phyloP scores from a whole-genome alignment of 1,139 yeast genomes.

The Suhomyces atakaporum region DNA sequence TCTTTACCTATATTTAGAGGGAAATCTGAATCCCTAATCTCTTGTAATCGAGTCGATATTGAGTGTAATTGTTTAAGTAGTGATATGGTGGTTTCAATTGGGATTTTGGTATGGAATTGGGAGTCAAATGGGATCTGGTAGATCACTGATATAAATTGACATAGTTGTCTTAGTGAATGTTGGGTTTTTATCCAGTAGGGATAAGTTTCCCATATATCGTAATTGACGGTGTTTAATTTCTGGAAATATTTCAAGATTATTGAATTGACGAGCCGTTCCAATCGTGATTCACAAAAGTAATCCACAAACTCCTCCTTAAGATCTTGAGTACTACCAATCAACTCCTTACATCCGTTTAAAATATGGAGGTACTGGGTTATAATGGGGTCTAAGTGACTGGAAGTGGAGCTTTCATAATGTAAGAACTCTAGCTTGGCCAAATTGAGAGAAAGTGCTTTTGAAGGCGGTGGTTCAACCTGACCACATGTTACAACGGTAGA shows the following conservation, averaged over 20 bases:
- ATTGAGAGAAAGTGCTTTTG: slow-evolving; percentile 5
- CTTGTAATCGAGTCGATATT: not conserved
- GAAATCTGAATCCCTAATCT: not conserved
- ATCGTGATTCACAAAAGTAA: slow-evolving; percentile 3
- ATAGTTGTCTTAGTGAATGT: not conserved
- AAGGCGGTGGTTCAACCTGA: not conserved
- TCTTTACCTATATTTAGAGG: not conserved
- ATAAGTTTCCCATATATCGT: not conserved
- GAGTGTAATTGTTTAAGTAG: slow-evolving; percentile 1
- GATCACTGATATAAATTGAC: slow-evolving; percentile 1
- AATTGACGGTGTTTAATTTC: not conserved
- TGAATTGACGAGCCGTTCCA: slow-evolving; percentile 2
- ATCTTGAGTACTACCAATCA: not conserved
- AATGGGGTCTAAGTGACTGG: not conserved
- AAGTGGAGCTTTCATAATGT: slow-evolving; percentile 7
- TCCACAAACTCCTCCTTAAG: not conserved
- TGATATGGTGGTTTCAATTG: slow-evolving; percentile 2
- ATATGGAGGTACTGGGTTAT: not conserved
- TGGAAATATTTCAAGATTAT: slow-evolving; percentile 1
- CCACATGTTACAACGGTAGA: not conserved
- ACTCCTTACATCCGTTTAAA: not conserved
- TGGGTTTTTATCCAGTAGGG: not conserved
- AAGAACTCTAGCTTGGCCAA: slow-evolving; percentile 12
- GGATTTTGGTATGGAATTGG: not conserved
- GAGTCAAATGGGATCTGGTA: slow-evolving; percentile 7